These are phyloP conservation scores for Fusarium chaquense DNA, from an alignment of 2,329 filamentous ascomycete species.

Conservation along the genomic window DNA sequence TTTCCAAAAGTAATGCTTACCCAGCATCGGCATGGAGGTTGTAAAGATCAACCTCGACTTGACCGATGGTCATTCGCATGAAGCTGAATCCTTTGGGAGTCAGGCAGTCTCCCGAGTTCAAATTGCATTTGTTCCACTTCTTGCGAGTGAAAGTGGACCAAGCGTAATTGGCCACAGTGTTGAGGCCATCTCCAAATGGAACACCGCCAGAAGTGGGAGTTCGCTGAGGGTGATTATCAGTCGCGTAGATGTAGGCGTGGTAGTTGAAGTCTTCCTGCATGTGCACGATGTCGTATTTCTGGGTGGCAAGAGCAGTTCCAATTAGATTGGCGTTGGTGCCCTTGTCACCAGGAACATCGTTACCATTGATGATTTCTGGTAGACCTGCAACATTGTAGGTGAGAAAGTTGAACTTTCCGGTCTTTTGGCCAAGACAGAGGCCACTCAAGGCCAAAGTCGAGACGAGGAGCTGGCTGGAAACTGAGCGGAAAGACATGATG, in stretches of 20 bases:
- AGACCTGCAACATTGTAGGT: slow-evolving; percentile 72
- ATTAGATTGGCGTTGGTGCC: slow-evolving; percentile 67
- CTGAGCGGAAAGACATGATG: slow-evolving; percentile 13
- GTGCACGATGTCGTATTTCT: slow-evolving; percentile 72
- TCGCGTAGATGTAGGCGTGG: slow-evolving; percentile 71
- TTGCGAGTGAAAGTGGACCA: slow-evolving; percentile 66
- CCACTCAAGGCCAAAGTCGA: slow-evolving; percentile 19
- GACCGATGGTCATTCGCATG: slow-evolving; percentile 68
- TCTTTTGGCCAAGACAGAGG: slow-evolving; percentile 12
- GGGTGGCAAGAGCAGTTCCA: slow-evolving; percentile 66
- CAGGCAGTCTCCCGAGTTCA: slow-evolving; percentile 71
- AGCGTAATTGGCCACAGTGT: slow-evolving; percentile 69
- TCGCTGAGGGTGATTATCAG: slow-evolving; percentile 69
- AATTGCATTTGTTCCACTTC: slow-evolving; percentile 70
- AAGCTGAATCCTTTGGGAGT: slow-evolving; percentile 78
- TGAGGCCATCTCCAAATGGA: slow-evolving; percentile 72
- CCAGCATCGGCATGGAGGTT: slow-evolving; percentile 76
- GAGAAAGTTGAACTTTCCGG: slow-evolving; percentile 62
- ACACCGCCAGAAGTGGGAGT: slow-evolving; percentile 75
- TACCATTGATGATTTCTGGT: slow-evolving; percentile 67
- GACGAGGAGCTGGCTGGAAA: slow-evolving; percentile 18
- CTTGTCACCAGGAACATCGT: slow-evolving; percentile 71
- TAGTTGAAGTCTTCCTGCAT: slow-evolving; percentile 79
- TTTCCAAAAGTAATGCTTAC: slow-evolving; percentile 1
- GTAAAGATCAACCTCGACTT: slow-evolving; percentile 72